Base-by-base conservation (phyloP, 192 early-diverging fungal genomes). In the Coemansia sp. region DNA sequence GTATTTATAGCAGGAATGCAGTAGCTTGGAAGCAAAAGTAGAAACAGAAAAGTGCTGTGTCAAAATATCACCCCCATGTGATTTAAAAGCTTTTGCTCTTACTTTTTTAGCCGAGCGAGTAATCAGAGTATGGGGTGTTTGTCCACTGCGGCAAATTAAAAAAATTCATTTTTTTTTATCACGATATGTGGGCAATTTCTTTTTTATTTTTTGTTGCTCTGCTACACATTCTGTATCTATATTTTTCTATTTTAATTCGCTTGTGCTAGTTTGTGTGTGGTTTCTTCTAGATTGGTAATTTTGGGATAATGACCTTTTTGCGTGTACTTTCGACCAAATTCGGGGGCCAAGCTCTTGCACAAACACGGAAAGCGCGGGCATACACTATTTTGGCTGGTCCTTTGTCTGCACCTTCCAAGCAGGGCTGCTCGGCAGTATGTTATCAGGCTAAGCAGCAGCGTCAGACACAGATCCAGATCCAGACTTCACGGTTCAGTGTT, bases 401-500 rank as follows among this genome's bases (percentile, higher is more conserved):
- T 45, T 45, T 45, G 12, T 45, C 42, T 45, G 5, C 12, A 11
- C 12, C 2, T 7, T 14, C 42, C 42, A 45, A 11, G 5, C 42
- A 45, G 12, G 8, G 52, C 52, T 7, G 5, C 52, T 14, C 52
- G 11, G 25, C n/a, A 30, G 12, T 3, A 11, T 11, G 28, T 11
- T 31, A 28, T 38, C 45, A 22, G 49, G 16, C 45, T 10, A 12
- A 49, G 42, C 45, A 17, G 4, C 68, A 57, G 40, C 8, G 5
- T 2, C 42, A 29, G 7, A 4, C 51, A 54, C 51, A 29, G 18
- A 30, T 18, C 2, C 28, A 29, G 18, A 29, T 51, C 31, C 48
- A 36, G 12, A 45, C 8, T 7, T 11, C 42, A 2, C 42, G 64
- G 29, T 81, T 75, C 66, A 63, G 68, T 60, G 54, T 66, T 1